These are phyloP conservation scores for Candida sojae DNA, from an alignment of 1,139 yeast species.

Conservation along the genomic window DNA sequence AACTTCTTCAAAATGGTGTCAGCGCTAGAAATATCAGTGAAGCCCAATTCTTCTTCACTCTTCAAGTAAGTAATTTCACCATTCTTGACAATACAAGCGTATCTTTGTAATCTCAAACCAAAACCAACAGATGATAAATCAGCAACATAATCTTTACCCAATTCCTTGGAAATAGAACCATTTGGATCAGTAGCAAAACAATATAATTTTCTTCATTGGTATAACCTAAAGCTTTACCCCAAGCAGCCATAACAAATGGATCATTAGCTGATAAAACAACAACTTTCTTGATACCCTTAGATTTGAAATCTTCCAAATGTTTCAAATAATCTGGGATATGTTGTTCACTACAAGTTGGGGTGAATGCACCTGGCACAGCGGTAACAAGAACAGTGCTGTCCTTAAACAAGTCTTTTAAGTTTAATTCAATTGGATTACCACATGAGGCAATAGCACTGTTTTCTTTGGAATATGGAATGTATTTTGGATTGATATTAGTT, in stretches of 20 bases:
- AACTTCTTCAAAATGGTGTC: slow-evolving; percentile 48
- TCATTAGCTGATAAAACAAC: slow-evolving; percentile 78
- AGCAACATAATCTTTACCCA: slow-evolving; percentile 55
- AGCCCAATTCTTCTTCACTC: slow-evolving; percentile 60
- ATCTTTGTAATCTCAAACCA: slow-evolving; percentile 20
- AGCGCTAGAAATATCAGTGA: slow-evolving; percentile 60
- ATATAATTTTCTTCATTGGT: slow-evolving; percentile 48
- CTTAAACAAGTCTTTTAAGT: slow-evolving; percentile 49
- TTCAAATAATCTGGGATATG: slow-evolving; percentile 78
- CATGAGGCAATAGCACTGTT: slow-evolving; percentile 49
- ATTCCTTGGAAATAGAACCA: slow-evolving; percentile 42
- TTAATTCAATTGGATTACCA: slow-evolving; percentile 53
- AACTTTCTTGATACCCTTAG: slow-evolving; percentile 71
- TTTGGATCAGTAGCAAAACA: slow-evolving; percentile 75
- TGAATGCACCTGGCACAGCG: slow-evolving; percentile 89
- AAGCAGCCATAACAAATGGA: slow-evolving; percentile 77
- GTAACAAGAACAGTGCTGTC: slow-evolving; percentile 67
- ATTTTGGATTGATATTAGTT: slow-evolving; percentile 52
- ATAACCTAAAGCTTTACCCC: slow-evolving; percentile 73
- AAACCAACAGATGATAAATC: slow-evolving; percentile 59
- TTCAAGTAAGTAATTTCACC: slow-evolving; percentile 68
- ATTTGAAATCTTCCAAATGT: slow-evolving; percentile 52
- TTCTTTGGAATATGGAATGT: slow-evolving; percentile 56
- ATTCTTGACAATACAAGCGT: slow-evolving; percentile 51
- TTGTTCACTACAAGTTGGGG: slow-evolving; percentile 81